Percentiles rank a stretch among this genome's conserved stretches.
Conservation (phyloP, 164 flowering plant species). For the Stephania japonica region DNA sequence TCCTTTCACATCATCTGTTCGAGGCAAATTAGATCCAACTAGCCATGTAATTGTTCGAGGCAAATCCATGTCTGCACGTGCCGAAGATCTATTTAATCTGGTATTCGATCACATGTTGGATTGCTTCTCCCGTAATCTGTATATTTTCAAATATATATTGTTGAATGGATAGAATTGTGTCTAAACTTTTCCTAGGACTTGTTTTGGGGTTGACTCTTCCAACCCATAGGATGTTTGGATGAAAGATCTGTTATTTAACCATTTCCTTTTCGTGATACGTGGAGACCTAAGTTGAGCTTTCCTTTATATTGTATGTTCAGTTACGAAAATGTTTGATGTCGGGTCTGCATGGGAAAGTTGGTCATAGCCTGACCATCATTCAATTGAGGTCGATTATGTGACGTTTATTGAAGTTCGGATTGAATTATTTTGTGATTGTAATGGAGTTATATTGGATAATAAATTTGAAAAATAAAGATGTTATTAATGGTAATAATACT, state of each 20-base stretch:
- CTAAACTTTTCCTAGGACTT: not conserved
- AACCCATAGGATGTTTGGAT: not conserved
- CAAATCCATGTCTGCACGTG: slow-evolving; percentile 88
- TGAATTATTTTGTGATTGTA: too few species aligned
- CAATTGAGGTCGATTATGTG: not conserved
- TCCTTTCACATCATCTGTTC: slow-evolving; percentile 80
- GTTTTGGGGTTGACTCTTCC: not conserved
- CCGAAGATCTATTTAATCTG: slow-evolving; percentile 87
- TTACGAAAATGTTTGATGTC: not conserved
- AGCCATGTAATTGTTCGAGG: slow-evolving; percentile 83
- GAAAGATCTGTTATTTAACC: not conserved
- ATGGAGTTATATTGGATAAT: too few species aligned
- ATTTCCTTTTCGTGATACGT: not conserved
- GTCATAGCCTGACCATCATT: not conserved
- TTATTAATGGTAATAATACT: too few species aligned
- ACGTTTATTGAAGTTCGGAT: not conserved
- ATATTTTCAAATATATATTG: not conserved
- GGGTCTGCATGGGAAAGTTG: not conserved
- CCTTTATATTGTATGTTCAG: not conserved
- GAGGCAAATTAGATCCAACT: slow-evolving; percentile 67
- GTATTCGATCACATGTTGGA: slow-evolving; percentile 24
- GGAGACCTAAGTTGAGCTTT: not conserved
- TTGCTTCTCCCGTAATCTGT: not conserved
- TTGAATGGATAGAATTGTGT: not conserved
- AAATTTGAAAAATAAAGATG: too few species aligned